Conservation (phyloP, 2,329 filamentous ascomycete genomes). For the Trichophyton verrucosum region DNA sequence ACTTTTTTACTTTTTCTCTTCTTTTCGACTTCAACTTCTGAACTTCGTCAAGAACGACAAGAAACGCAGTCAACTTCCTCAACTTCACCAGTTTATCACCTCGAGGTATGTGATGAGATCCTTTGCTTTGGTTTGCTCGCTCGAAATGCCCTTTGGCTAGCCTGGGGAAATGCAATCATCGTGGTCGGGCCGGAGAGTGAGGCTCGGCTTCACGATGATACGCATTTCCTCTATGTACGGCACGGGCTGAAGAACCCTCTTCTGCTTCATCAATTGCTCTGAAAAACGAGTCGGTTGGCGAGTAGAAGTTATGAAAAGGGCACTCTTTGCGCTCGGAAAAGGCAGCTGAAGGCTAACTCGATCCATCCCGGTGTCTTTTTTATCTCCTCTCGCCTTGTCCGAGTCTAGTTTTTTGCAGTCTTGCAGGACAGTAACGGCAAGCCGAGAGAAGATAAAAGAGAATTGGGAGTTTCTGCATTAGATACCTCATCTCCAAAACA, state of each 20-base stretch:
- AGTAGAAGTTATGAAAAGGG: slow-evolving; percentile 29
- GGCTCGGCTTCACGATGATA: slow-evolving; percentile 24
- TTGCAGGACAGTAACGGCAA: not conserved
- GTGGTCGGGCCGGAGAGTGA: not conserved
- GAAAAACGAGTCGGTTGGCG: not conserved
- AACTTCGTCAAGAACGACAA: slow-evolving; percentile 13
- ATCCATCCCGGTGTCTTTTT: slow-evolving; percentile 8
- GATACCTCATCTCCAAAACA: slow-evolving; percentile 45
- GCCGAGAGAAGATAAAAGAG: slow-evolving; percentile 1
- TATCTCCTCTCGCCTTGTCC: slow-evolving; percentile 7
- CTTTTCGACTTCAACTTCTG: slow-evolving; percentile 11
- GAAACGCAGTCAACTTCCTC: slow-evolving; percentile 9
- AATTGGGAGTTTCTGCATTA: slow-evolving; percentile 20
- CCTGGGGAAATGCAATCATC: slow-evolving; percentile 35
- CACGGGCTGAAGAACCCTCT: slow-evolving; percentile 59
- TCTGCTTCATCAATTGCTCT: slow-evolving; percentile 18
- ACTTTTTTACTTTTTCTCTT: slow-evolving; percentile 3
- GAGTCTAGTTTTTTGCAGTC: not conserved
- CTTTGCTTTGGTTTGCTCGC: slow-evolving; percentile 12
- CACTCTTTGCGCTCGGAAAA: slow-evolving; percentile 53
- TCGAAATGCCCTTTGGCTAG: slow-evolving; percentile 20
- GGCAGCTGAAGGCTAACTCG: slow-evolving; percentile 53
- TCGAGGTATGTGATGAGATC: slow-evolving; percentile 31
- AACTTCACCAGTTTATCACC: slow-evolving; percentile 14
- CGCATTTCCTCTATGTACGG: slow-evolving; percentile 29